These are phyloP conservation scores for Coemansia sp. DNA, from an alignment of 192 early-diverging fungal species.

Conservation along the genomic window DNA sequence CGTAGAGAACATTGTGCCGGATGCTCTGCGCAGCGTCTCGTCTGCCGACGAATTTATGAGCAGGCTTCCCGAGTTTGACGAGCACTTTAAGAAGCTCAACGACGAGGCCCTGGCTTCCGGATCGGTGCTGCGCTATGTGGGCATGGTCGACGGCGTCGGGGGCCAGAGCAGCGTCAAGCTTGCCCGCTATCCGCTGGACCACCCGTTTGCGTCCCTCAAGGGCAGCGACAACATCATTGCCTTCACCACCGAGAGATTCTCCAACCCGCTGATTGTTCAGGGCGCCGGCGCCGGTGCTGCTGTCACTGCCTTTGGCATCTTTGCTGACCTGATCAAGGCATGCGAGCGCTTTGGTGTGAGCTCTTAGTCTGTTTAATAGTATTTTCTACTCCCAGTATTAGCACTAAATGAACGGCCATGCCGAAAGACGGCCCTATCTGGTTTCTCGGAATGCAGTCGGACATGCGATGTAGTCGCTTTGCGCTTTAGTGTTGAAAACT, in stretches of 20 bases:
- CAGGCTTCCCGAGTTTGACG: slow-evolving; percentile 79
- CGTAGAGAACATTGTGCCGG: slow-evolving; percentile 97
- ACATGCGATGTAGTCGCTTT: slow-evolving; percentile 2
- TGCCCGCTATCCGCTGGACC: slow-evolving; percentile 72
- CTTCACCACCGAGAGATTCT: slow-evolving; percentile 92
- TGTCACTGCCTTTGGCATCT: slow-evolving; percentile 98
- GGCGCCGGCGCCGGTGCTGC: slow-evolving; percentile 94
- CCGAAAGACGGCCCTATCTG: neutral
- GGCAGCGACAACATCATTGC: slow-evolving; percentile 99
- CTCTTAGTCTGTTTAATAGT: slow-evolving; percentile 1
- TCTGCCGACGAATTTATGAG: slow-evolving; percentile 83
- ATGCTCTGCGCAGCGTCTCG: slow-evolving; percentile 65
- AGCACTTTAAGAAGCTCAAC: slow-evolving; percentile 82
- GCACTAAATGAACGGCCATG: slow-evolving; percentile 16
- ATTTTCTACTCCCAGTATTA: neutral
- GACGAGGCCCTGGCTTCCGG: slow-evolving; percentile 65
- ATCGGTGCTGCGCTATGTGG: slow-evolving; percentile 91
- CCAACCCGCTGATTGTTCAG: slow-evolving; percentile 93
- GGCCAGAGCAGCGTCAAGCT: slow-evolving; percentile 77
- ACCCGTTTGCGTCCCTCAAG: slow-evolving; percentile 94
- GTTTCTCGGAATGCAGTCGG: neutral
- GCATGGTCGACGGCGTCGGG: slow-evolving; percentile 70
- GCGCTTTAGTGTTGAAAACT: slow-evolving; percentile 13
- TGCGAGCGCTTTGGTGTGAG: slow-evolving; percentile 57
- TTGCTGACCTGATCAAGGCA: slow-evolving; percentile 88